Conservation (phyloP, 1,284 basidiomycete species). For the Boletus sp. region DNA sequence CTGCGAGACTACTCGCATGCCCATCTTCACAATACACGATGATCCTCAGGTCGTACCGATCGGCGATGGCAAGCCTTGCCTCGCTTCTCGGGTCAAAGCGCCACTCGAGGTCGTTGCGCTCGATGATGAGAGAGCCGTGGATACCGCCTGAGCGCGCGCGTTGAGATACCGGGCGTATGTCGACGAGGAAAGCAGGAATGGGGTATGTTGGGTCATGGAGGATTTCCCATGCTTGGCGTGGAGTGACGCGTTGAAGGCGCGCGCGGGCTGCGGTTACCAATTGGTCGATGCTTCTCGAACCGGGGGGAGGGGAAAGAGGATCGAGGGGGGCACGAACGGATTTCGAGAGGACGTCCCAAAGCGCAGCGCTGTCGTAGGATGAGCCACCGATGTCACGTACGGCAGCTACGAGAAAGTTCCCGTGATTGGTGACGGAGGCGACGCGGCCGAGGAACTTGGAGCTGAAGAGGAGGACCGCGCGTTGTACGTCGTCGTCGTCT, state of each 20-base stretch:
- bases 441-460: slow-evolving; percentile 69
- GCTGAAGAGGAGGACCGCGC: slow-evolving; percentile 61
- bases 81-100: slow-evolving; percentile 68
- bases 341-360: slow-evolving; percentile 68
- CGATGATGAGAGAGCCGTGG: slow-evolving; percentile 64
- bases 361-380: slow-evolving; percentile 60
- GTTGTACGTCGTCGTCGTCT: slow-evolving; percentile 56
- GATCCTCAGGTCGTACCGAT: slow-evolving; percentile 70
- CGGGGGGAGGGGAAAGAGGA: slow-evolving; percentile 61
- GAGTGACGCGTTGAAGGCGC: slow-evolving; percentile 62
- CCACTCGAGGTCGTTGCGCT: slow-evolving; percentile 76
- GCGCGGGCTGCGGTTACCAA: slow-evolving; percentile 61
- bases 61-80: slow-evolving; percentile 60
- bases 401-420: slow-evolving; percentile 49
- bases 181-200: slow-evolving; percentile 71
- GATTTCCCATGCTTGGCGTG: slow-evolving; percentile 61
- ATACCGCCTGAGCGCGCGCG: slow-evolving; percentile 59
- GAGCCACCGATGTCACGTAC: slow-evolving; percentile 56
- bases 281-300: slow-evolving; percentile 58
- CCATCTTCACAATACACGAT: slow-evolving; percentile 76
- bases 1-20: slow-evolving; percentile 69
- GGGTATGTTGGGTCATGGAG: slow-evolving; percentile 53
- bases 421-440: slow-evolving; percentile 40
- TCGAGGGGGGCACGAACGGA: slow-evolving; percentile 60
- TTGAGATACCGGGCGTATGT: slow-evolving; percentile 67